These are phyloP conservation scores for Mycena rosella DNA, from an alignment of 768 basidiomycete species.

Conservation along the genomic window DNA sequence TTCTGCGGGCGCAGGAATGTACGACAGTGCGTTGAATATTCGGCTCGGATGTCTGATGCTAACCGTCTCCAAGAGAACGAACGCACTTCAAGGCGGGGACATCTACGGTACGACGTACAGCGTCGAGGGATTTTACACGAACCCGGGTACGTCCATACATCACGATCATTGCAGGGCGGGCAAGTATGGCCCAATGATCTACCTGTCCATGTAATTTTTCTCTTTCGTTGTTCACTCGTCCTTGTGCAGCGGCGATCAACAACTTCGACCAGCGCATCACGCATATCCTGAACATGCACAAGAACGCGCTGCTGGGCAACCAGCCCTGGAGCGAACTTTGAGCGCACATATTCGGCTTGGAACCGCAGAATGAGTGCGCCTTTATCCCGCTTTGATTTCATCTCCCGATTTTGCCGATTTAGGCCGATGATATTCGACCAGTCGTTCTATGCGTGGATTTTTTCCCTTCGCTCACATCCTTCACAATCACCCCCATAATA, in stretches of 20 bases:
- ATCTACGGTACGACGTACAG: conserved; percentile 51
- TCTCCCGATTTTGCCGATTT: no score
- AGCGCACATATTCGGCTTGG: conserved; percentile 53
- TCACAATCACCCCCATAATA: background rate
- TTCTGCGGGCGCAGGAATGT: conserved; percentile 35
- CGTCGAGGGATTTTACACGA: conserved; percentile 50
- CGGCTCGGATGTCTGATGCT: conserved; percentile 2
- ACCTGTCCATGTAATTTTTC: no score
- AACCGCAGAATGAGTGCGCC: conserved; percentile 52
- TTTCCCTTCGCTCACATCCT: background rate
- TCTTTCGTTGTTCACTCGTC: background rate
- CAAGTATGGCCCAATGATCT: no score
- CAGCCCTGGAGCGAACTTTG: conserved; percentile 53
- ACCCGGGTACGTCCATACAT: conserved; percentile 36
- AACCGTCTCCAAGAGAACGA: conserved; percentile 48
- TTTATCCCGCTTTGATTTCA: background rate
- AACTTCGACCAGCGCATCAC: conserved; percentile 52
- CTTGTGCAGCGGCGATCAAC: conserved; percentile 42
- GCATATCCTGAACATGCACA: conserved; percentile 52
- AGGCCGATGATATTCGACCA: conserved; percentile 46
- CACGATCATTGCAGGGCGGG: no score
- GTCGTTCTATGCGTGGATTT: conserved; percentile 36
- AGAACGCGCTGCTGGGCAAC: conserved; percentile 48
- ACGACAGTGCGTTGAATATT: conserved; percentile 30
- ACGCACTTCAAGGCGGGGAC: conserved; percentile 48